Evolutionary conservation across 345 rosid species (phyloP), one percentile per base, ranked within the genome.

Genomic region (Orychophragmus violaceus): DNA sequence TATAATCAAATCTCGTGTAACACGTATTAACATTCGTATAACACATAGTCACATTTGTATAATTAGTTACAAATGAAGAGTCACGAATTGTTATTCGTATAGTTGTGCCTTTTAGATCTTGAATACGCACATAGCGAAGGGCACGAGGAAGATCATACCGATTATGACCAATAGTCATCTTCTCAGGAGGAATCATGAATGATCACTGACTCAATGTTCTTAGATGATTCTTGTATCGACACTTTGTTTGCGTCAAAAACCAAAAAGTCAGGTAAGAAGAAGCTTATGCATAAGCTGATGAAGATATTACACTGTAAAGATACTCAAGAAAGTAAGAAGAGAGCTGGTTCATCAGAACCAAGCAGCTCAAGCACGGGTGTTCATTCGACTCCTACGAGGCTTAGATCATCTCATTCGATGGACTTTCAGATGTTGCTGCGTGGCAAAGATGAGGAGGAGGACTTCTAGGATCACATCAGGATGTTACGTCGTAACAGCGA

Each of bases 61-160:
- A n/a, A n/a, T n/a, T n/a, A n/a, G n/a, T n/a, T n/a, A n/a, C n/a
- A n/a, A n/a, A n/a, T n/a, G n/a, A n/a, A n/a, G n/a, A n/a, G n/a
- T n/a, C n/a, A n/a, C n/a, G n/a, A n/a, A n/a, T n/a, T n/a, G n/a
- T n/a, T n/a, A n/a, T n/a, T n/a, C n/a, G n/a, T n/a, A n/a, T n/a
- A n/a, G n/a, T n/a, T n/a, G n/a, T n/a, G n/a, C n/a, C n/a, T n/a
- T n/a, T n/a, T n/a, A n/a, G n/a, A n/a, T 18, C 85, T 90, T 1
- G 92, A 94, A 46, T 94, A 88, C 61, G 95, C 92, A 19, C 71
- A n/a, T n/a, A n/a, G n/a, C n/a, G n/a, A n/a, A n/a, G n/a, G n/a
- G n/a, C n/a, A 77, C 5, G 91, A 59, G 16, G 88, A 78, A 28
- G 76, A 77, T 33, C 80, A 84, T 33, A 66, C 82, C 0, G 95